phyloP scores from a whole-genome alignment of 805 yeast species.

The Saccharomycopsis babjevae region DNA sequence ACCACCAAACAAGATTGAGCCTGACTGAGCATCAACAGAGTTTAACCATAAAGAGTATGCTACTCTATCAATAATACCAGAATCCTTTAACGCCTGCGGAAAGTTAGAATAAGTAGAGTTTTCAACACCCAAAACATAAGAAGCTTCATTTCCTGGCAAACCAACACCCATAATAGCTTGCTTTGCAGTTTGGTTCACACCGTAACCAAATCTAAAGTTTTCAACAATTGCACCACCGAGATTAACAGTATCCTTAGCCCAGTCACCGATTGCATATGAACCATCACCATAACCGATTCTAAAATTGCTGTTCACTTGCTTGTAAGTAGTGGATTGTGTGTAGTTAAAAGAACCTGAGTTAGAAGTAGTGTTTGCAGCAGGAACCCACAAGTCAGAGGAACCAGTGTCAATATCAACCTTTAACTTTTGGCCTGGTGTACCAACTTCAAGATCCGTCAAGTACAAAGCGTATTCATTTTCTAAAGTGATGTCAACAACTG shows the following conservation, averaged over 20 bases:
- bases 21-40: conserved; percentile 31
- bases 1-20: conserved; percentile 63
- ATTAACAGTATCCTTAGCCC: conserved; percentile 22
- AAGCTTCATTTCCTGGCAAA: conserved; percentile 55
- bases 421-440: conserved; percentile 34
- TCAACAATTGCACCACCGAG: conserved; percentile 17
- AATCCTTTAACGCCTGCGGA: conserved; percentile 48
- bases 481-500: conserved; percentile 22
- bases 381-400: conserved; percentile 41
- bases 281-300: conserved; percentile 39
- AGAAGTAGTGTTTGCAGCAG: conserved; percentile 20
- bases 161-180: conserved; percentile 65
- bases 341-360: conserved; percentile 27
- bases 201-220: conserved; percentile 16
- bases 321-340: conserved; percentile 27
- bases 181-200: conserved; percentile 14
- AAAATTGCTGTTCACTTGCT: conserved; percentile 26
- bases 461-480: conserved; percentile 35
- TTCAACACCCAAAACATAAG: conserved; percentile 26
- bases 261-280: conserved; percentile 40
- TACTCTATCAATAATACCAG: conserved; percentile 45
- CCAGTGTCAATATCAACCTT: conserved; percentile 40
- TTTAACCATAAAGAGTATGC: conserved; percentile 59
- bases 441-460: conserved; percentile 33
- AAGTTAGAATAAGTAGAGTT: conserved; percentile 49